A percentile compares a stretch with the other conserved stretches of the same genome.
phyloP scores from a whole-genome alignment of 805 yeast genomes.

The Hanseniaspora occidentalis region DNA sequence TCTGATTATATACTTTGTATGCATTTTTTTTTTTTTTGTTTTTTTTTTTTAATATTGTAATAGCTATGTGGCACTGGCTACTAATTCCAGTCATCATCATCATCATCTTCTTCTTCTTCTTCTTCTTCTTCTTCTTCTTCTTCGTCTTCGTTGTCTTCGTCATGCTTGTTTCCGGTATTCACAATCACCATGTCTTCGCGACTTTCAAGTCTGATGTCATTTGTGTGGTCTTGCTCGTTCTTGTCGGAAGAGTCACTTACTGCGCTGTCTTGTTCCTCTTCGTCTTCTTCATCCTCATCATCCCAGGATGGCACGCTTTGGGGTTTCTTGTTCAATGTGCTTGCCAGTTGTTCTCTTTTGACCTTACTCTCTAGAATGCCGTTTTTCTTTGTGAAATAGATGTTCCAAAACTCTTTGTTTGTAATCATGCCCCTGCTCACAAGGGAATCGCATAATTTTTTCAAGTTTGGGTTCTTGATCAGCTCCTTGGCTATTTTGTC shows the following conservation, averaged over 20 bases:
- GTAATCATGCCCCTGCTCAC: constrained; percentile 27
- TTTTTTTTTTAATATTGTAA: neutral
- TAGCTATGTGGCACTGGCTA: too few species aligned
- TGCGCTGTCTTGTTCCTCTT: constrained; percentile 3
- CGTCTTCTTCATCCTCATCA: constrained; percentile 26
- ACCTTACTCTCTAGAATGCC: too few species aligned
- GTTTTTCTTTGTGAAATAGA: constrained; percentile 46
- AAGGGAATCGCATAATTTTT: neutral
- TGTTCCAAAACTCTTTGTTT: constrained; percentile 60
- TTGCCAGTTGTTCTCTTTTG: too few species aligned
- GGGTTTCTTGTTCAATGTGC: constrained; percentile 36
- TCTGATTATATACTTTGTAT: neutral
- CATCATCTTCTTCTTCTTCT: constrained; percentile 27
- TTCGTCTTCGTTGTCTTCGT: neutral
- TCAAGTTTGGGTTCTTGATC: constrained; percentile 48
- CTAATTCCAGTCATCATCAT: constrained; percentile 60
- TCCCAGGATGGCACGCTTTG: constrained; percentile 21
- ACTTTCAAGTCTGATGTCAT: constrained; percentile 24
- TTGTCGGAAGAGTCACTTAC: constrained; percentile 7
- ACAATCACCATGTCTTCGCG: constrained; percentile 21
- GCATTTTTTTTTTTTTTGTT: neutral
- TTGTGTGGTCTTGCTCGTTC: too few species aligned
- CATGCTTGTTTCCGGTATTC: neutral
- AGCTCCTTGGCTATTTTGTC: constrained; percentile 38
- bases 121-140: constrained; percentile 14